phyloP scores from a whole-genome alignment of 2,329 filamentous ascomycete genomes.

The Fusarium protoensiforme region DNA sequence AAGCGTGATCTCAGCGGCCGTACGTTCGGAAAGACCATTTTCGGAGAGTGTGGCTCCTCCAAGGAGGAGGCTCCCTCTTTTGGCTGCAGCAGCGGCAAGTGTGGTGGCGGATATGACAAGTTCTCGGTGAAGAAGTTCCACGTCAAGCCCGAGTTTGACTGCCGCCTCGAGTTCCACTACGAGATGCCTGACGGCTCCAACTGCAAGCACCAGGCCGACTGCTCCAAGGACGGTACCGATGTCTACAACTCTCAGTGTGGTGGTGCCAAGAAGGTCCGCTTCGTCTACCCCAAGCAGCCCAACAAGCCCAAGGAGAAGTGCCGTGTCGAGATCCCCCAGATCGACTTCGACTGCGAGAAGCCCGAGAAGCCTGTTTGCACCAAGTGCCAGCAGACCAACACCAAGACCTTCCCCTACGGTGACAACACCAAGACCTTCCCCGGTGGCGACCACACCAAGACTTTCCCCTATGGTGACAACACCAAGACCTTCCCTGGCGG shows the following conservation, averaged over 20 bases:
- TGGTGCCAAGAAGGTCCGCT: conserved; percentile 84
- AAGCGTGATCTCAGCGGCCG: conserved; percentile 70
- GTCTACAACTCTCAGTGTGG: conserved; percentile 91
- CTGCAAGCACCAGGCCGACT: conserved; percentile 82
- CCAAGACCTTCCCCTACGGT: conserved; percentile 1
- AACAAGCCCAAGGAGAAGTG: conserved; percentile 68
- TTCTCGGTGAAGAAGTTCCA: conserved; percentile 84
- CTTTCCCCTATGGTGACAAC: background rate
- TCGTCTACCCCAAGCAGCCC: conserved; percentile 71
- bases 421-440: conserved; percentile 11
- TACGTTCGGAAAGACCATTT: conserved; percentile 69
- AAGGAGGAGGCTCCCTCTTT: conserved; percentile 67
- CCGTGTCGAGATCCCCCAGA: conserved; percentile 77
- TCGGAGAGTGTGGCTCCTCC: conserved; percentile 61
- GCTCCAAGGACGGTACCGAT: conserved; percentile 73
- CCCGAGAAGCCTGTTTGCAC: conserved; percentile 29
- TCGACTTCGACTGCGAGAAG: conserved; percentile 77
- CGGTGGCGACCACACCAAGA: background rate
- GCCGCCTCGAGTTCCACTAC: conserved; percentile 87
- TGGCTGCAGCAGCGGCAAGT: conserved; percentile 49
- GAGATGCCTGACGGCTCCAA: conserved; percentile 82
- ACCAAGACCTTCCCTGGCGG: conserved; percentile 5
- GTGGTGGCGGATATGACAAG: conserved; percentile 51
- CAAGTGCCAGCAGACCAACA: conserved; percentile 12
- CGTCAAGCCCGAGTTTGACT: conserved; percentile 78